phyloP scores from a whole-genome alignment of 345 rosid species.

The Odontarrhena argentea region DNA sequence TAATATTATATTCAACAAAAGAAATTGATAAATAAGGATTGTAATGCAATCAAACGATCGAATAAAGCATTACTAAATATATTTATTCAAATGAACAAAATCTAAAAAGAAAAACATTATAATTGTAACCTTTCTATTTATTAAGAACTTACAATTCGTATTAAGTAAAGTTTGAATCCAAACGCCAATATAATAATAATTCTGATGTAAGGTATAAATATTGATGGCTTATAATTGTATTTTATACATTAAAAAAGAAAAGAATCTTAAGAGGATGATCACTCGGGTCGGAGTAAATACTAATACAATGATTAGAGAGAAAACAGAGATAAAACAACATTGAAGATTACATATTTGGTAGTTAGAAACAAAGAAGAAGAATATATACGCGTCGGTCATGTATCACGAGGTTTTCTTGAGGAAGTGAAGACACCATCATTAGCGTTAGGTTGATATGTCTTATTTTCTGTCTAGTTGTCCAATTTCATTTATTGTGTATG shows the following conservation, averaged over 20 bases:
- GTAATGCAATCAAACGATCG: neutral
- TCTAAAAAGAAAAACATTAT: no score
- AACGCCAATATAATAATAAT: no score
- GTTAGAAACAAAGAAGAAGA: constrained; percentile 31
- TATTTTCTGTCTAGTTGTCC: constrained; percentile 1
- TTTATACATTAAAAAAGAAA: neutral
- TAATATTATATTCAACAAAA: neutral
- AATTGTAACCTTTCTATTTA: neutral
- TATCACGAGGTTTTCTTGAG: constrained; percentile 17
- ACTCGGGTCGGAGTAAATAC: neutral
- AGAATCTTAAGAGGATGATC: neutral
- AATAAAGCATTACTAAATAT: neutral
- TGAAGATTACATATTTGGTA: constrained; percentile 14
- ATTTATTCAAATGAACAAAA: neutral
- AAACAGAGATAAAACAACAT: constrained; percentile 23
- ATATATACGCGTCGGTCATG: constrained; percentile 17
- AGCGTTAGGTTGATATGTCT: constrained; percentile 36
- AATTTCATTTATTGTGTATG: constrained; percentile 1
- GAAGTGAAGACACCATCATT: constrained; percentile 36
- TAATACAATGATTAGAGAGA: neutral
- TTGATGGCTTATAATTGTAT: neutral
- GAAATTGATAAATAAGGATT: neutral
- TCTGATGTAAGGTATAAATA: no score
- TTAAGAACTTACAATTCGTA: no score
- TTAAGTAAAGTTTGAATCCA: no score